A percentile compares a stretch with the other conserved stretches of the same genome.
Conservation (phyloP, 768 basidiomycete species). For the Hysterangium stoloniferum region DNA sequence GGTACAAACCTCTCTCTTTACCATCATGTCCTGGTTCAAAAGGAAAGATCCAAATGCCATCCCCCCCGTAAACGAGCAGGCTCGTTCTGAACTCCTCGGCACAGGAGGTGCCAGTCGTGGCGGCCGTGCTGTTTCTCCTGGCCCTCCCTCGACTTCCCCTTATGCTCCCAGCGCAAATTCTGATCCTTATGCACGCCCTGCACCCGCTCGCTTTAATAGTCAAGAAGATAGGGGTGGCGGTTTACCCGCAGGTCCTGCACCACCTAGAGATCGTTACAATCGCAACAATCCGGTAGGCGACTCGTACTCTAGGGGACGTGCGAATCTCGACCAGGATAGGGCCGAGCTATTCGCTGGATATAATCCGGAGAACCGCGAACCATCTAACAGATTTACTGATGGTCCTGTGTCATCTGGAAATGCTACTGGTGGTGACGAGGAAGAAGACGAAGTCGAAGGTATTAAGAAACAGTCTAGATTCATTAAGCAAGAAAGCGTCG, state of each 20-base stretch:
- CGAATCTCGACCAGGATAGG: constrained; percentile 57
- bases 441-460: constrained; percentile 85
- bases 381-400: constrained; percentile 59
- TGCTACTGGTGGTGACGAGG: constrained; percentile 25
- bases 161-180: constrained; percentile 68
- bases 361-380: constrained; percentile 44
- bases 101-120: constrained; percentile 21
- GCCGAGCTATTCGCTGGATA: constrained; percentile 71
- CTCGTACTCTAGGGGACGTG: constrained; percentile 54
- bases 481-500: constrained; percentile 87
- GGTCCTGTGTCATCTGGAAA: constrained; percentile 47
- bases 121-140: constrained; percentile 31
- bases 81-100: constrained; percentile 22
- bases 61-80: constrained; percentile 47
- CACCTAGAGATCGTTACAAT: constrained; percentile 19
- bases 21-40: constrained; percentile 58
- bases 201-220: constrained; percentile 17
- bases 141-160: constrained; percentile 39
- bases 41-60: constrained; percentile 58
- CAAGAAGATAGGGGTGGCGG: background rate
- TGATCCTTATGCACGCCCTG: constrained; percentile 32
- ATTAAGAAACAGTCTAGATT: constrained; percentile 90
- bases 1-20: too few species aligned
- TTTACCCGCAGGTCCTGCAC: constrained; percentile 3
- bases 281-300: constrained; percentile 52